These are phyloP conservation scores for Xylaria hypoxylon DNA, from an alignment of 2,329 filamentous ascomycete genomes.

Conservation along the genomic window DNA sequence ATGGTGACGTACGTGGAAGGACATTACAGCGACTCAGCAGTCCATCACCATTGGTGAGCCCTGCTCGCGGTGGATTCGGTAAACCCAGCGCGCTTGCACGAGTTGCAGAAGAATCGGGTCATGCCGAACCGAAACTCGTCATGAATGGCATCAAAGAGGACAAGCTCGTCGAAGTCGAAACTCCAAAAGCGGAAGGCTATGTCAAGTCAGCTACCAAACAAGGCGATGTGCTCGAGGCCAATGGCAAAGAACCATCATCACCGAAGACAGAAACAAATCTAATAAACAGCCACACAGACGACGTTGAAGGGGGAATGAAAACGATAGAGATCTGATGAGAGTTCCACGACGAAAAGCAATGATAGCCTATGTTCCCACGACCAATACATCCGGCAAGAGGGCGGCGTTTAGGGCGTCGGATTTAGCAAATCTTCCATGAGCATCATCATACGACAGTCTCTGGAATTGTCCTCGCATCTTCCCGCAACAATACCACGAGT, in stretches of 20 bases:
- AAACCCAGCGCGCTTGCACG: slow-evolving; percentile 79
- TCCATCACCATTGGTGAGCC: slow-evolving; percentile 72
- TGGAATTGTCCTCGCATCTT: slow-evolving; percentile 25
- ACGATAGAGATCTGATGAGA: slow-evolving; percentile 68
- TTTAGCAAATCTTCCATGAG: slow-evolving; percentile 38
- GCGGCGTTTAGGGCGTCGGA: slow-evolving; percentile 46
- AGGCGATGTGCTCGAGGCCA: slow-evolving; percentile 46
- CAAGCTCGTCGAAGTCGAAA: slow-evolving; percentile 68
- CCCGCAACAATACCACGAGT: slow-evolving; percentile 1
- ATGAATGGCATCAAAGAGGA: slow-evolving; percentile 57
- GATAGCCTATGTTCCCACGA: slow-evolving; percentile 47
- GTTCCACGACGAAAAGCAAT: slow-evolving; percentile 44
- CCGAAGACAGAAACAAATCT: slow-evolving; percentile 46
- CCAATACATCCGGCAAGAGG: slow-evolving; percentile 46
- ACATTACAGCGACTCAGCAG: slow-evolving; percentile 76
- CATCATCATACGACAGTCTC: slow-evolving; percentile 34
- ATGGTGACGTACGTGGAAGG: slow-evolving; percentile 73
- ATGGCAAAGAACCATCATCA: slow-evolving; percentile 53
- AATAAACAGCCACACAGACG: slow-evolving; percentile 58
- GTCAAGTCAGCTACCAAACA: slow-evolving; percentile 51
- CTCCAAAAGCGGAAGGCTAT: slow-evolving; percentile 62
- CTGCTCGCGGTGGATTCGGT: slow-evolving; percentile 72
- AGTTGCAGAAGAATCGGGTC: slow-evolving; percentile 75
- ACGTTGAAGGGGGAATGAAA: slow-evolving; percentile 67
- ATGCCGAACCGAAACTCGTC: slow-evolving; percentile 44